These are phyloP conservation scores for Erodium maritimum DNA, from an alignment of 345 rosid genomes.

Conservation along the genomic window DNA sequence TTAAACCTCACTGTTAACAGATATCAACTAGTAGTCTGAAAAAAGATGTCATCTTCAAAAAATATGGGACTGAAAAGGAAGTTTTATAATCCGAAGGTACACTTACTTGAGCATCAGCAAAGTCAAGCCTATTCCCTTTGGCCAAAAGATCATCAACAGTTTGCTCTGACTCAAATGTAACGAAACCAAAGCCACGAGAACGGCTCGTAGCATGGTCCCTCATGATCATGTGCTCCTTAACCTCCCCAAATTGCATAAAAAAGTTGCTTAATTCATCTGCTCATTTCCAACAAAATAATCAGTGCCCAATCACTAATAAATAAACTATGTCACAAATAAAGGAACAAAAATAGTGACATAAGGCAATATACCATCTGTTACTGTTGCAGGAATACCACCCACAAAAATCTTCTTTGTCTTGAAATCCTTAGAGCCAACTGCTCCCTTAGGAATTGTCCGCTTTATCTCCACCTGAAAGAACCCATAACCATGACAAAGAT, in stretches of 20 bases:
- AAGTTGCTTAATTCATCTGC: slow-evolving; percentile 76
- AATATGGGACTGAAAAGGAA: not conserved
- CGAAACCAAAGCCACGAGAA: slow-evolving; percentile 77
- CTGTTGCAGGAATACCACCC: slow-evolving; percentile 81
- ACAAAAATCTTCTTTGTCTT: slow-evolving; percentile 95
- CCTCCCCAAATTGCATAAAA: slow-evolving; percentile 59
- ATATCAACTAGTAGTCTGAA: not conserved
- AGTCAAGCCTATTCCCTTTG: slow-evolving; percentile 58
- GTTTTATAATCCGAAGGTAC: slow-evolving; percentile 1
- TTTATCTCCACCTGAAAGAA: slow-evolving; percentile 72
- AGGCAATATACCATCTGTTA: slow-evolving; percentile 52
- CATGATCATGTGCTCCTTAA: slow-evolving; percentile 60
- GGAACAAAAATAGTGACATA: not conserved
- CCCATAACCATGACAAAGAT: slow-evolving; percentile 8
- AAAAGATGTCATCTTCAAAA: not conserved
- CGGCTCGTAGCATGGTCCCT: slow-evolving; percentile 64
- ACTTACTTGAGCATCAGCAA: slow-evolving; percentile 54
- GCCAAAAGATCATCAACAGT: slow-evolving; percentile 58
- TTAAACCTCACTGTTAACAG: no score
- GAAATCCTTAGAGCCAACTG: slow-evolving; percentile 61
- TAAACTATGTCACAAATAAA: not conserved
- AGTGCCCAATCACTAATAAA: not conserved
- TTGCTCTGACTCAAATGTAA: slow-evolving; percentile 54
- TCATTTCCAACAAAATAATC: slow-evolving; percentile 13
- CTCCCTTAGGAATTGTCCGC: slow-evolving; percentile 81